Conservation (phyloP, 177 flowering plant genomes). For the Vitis hybrid region DNA sequence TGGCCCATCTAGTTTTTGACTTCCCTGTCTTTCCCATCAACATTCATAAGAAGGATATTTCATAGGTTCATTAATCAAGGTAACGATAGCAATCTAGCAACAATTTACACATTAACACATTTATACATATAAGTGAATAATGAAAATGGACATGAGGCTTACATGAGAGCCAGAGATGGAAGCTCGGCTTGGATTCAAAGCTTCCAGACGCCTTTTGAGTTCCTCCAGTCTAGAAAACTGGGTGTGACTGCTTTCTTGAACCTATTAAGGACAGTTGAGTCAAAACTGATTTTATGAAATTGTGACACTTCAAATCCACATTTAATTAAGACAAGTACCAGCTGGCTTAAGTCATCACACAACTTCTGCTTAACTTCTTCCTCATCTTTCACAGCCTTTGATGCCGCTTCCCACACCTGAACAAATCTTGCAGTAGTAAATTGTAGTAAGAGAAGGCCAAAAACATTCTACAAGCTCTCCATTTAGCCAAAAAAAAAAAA, state of each 20-base stretch:
- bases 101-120: neutral
- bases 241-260: constrained; percentile 75
- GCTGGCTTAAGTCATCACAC: constrained; percentile 78
- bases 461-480: neutral
- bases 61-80: neutral
- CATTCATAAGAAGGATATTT: no score
- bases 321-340: constrained; percentile 43
- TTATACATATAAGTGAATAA: neutral
- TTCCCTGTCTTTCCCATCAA: no score
- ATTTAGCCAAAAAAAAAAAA: neutral
- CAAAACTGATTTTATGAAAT: neutral
- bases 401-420: constrained; percentile 84
- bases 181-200: constrained; percentile 73
- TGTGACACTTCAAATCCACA: neutral
- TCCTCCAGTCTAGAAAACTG: constrained; percentile 91
- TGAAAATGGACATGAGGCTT: constrained; percentile 9
- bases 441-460: neutral
- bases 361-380: constrained; percentile 85
- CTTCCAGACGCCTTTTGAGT: constrained; percentile 84
- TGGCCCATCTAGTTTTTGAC: no score
- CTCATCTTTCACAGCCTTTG: constrained; percentile 75
- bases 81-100: neutral
- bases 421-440: neutral
- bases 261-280: constrained; percentile 39
- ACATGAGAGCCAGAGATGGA: constrained; percentile 48